These are phyloP conservation scores for Phytophthora pluvialis DNA, from an alignment of 352 stramenopile genomes.

Conservation along the genomic window DNA sequence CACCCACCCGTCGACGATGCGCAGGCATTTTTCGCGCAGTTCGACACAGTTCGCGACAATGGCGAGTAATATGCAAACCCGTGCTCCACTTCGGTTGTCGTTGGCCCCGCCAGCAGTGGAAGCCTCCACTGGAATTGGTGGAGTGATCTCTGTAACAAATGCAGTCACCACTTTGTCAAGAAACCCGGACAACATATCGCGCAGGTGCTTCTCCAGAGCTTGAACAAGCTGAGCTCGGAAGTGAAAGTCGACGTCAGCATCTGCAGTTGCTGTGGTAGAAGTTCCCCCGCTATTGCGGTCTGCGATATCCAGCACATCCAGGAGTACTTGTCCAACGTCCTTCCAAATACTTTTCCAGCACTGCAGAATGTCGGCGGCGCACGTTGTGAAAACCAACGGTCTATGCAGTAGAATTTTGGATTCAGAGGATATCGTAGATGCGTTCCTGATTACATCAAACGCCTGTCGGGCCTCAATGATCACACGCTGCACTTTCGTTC, in stretches of 20 bases:
- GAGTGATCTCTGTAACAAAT: constrained; percentile 49
- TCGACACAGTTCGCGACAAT: constrained; percentile 79
- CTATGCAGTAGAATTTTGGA: constrained; percentile 67
- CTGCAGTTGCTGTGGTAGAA: constrained; percentile 1
- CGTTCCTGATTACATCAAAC: constrained; percentile 68
- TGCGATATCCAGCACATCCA: constrained; percentile 51
- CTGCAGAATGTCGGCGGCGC: constrained; percentile 49
- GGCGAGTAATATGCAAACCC: constrained; percentile 66
- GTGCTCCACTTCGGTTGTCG: constrained; percentile 35
- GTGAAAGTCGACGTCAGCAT: constrained; percentile 27
- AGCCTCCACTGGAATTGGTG: constrained; percentile 40
- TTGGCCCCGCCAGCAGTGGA: constrained; percentile 31
- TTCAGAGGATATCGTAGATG: constrained; percentile 75
- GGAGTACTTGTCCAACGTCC: constrained; percentile 48
- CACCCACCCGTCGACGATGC: constrained; percentile 56
- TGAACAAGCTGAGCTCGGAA: constrained; percentile 38
- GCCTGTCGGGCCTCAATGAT: constrained; percentile 54
- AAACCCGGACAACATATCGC: constrained; percentile 57
- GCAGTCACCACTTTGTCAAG: constrained; percentile 52
- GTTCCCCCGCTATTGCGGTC: constrained; percentile 15
- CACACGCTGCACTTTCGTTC: constrained; percentile 52
- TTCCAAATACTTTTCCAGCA: constrained; percentile 64
- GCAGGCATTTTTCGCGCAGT: constrained; percentile 61
- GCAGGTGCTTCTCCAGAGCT: constrained; percentile 52
- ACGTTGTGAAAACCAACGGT: constrained; percentile 55